Evolutionary conservation across 192 early-diverging fungal genomes (phyloP), one percentile per base, ranked within the genome.

Genomic region (Ambispora gerdemannii): DNA sequence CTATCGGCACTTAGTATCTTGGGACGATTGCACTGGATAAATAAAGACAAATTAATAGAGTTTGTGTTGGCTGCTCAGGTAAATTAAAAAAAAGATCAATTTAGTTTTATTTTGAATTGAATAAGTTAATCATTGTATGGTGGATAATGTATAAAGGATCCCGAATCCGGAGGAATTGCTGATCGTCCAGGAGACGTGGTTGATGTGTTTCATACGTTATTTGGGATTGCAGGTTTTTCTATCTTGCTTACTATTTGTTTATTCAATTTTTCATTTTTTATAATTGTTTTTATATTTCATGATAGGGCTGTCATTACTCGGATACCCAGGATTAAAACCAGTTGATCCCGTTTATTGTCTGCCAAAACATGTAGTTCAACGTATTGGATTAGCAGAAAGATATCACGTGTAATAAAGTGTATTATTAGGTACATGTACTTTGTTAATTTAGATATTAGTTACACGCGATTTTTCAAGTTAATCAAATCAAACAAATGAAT

Each of bases 141-240:
- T 59, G 31, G 3, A 60, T n/a, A n/a, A n/a, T n/a, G n/a, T 49
- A 0, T 27, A 2, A 75, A 87, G 83, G 93, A 99, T 72, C 53
- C 81, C 6, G 92, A 94, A 24, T 76, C 75, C 11, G 97, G 97
- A 49, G 96, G 96, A 10, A 95, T 99, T 69, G 87, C 95, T 1
- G 97, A 99, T 80, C 84, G 97, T 27, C 89, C 90, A 8, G 93
- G 92, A 2, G 90, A 99, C 71, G 80, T 94, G 63, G 86, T 91
- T 0, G 97, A 99, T 75, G 95, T 99, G 1, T 99, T 97, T 77
- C 97, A 99, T 71, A 98, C 95, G 1, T 73, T 94, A 19, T 99
- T 99, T 89, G 95, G 95, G 27, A 78, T 99, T 34, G 87, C 91
- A 30, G 96, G 90, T 60, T 75, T n/a, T 22, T 47, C 27, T 56